Percentiles rank a stretch among this genome's conserved stretches.
Evolutionary conservation across 495 filamentous ascomycete genomes (phyloP).

Genomic region (Cairneyella variabilis): DNA sequence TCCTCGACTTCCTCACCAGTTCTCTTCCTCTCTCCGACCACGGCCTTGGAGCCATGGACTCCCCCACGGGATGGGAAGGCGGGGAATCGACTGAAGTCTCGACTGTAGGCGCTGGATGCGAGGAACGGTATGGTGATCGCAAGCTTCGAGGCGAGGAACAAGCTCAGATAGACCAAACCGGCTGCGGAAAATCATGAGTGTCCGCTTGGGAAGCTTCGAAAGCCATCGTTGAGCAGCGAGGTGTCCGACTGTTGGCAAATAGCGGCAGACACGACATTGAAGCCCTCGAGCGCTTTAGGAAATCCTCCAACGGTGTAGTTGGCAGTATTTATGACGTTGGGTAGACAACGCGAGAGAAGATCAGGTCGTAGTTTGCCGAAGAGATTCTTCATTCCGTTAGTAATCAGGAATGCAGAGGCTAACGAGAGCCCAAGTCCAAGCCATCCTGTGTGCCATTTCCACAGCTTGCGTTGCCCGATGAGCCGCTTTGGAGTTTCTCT

Average conservation of each 20-base stretch:
- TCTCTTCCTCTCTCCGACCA: not conserved
- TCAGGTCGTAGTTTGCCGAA: constrained; percentile 85
- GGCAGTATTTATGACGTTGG: constrained; percentile 40
- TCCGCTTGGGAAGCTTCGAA: constrained; percentile 79
- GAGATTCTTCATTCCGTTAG: constrained; percentile 78
- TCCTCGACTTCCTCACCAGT: not conserved
- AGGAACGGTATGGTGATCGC: constrained; percentile 56
- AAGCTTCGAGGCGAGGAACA: constrained; percentile 63
- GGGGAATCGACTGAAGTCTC: constrained; percentile 31
- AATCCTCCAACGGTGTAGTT: constrained; percentile 39
- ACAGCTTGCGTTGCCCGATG: constrained; percentile 69
- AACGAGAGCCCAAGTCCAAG: constrained; percentile 68
- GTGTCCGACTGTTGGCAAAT: constrained; percentile 70
- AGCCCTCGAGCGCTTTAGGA: constrained; percentile 29
- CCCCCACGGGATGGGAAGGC: constrained; percentile 47
- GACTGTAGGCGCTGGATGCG: constrained; percentile 34
- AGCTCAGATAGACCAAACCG: constrained; percentile 75
- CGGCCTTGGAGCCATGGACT: constrained; percentile 19
- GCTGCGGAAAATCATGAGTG: constrained; percentile 63
- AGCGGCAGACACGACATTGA: constrained; percentile 54
- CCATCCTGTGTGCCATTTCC: constrained; percentile 81
- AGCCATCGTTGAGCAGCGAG: constrained; percentile 73
- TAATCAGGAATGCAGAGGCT: constrained; percentile 68
- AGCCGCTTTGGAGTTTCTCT: constrained; percentile 60
- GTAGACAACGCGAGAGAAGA: constrained; percentile 66